These are phyloP conservation scores for Ceratobasidium theobromae DNA, from an alignment of 1,284 basidiomycete genomes.

Conservation along the genomic window DNA sequence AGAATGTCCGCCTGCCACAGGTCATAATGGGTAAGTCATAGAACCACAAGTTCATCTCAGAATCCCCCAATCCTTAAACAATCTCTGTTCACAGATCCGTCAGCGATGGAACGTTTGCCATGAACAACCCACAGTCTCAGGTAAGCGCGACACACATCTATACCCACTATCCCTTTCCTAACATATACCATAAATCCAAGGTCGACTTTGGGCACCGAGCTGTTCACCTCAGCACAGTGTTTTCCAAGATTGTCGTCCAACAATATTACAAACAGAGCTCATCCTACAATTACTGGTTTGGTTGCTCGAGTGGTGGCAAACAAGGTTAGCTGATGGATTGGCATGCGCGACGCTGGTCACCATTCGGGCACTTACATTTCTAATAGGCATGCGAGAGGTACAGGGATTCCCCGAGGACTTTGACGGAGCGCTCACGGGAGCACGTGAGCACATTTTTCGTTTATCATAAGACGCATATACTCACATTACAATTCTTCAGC, in stretches of 20 bases:
- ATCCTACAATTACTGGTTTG: neutral
- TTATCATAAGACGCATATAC: conserved; percentile 22
- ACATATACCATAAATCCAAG: neutral
- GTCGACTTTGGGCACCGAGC: neutral
- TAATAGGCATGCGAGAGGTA: neutral
- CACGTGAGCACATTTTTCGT: neutral
- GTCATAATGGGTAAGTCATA: neutral
- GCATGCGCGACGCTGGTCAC: neutral
- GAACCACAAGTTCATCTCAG: neutral
- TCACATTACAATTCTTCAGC: neutral
- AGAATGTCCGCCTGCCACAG: no score
- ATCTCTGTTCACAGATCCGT: neutral
- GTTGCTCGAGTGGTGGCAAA: neutral
- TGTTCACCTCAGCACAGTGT: neutral
- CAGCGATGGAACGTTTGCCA: neutral
- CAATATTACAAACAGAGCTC: neutral
- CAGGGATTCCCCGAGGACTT: neutral
- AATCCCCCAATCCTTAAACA: neutral
- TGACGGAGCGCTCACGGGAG: neutral
- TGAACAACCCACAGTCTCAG: neutral
- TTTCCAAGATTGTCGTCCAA: neutral
- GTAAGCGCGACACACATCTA: neutral
- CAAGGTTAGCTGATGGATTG: neutral
- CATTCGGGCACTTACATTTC: neutral
- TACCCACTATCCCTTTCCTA: neutral